Evolutionary conservation across 2,329 filamentous ascomycete genomes (phyloP).

Genomic region (Talaromyces sp.): DNA sequence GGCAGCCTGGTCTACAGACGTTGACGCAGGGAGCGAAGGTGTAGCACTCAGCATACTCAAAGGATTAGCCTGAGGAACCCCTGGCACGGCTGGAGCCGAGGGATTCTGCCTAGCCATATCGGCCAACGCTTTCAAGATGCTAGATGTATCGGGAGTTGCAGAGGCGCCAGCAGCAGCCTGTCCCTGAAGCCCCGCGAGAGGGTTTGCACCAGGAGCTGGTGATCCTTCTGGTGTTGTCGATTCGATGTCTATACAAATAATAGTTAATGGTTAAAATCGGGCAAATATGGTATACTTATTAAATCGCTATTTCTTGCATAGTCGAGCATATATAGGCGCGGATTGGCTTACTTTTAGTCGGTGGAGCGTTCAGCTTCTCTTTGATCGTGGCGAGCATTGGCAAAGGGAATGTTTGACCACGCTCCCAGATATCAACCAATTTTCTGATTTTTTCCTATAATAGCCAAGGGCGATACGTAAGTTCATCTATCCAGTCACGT

Average conservation of each 20-base stretch:
- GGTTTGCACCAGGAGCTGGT: constrained; percentile 45
- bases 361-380: constrained; percentile 66
- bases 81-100: constrained; percentile 43
- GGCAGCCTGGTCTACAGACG: constrained; percentile 46
- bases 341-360: constrained; percentile 60
- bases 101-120: constrained; percentile 76
- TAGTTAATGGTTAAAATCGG: background rate
- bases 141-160: constrained; percentile 54
- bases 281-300: background rate
- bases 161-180: constrained; percentile 27
- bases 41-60: constrained; percentile 49
- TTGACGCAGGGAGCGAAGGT: constrained; percentile 35
- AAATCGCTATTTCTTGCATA: background rate
- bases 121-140: constrained; percentile 74
- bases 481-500: constrained; percentile 37
- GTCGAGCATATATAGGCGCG: background rate
- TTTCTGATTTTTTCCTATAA: constrained; percentile 93
- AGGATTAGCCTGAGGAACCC: constrained; percentile 40
- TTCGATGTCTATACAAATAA: constrained; percentile 49
- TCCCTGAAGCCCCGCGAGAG: constrained; percentile 35
- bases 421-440: constrained; percentile 96
- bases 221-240: constrained; percentile 67
- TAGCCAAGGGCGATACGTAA: constrained; percentile 47
- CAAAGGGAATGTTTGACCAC: constrained; percentile 82
- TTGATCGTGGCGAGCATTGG: constrained; percentile 80